phyloP scores from a whole-genome alignment of 1,139 yeast genomes.

The Kurtzmaniella quercitrusa region DNA sequence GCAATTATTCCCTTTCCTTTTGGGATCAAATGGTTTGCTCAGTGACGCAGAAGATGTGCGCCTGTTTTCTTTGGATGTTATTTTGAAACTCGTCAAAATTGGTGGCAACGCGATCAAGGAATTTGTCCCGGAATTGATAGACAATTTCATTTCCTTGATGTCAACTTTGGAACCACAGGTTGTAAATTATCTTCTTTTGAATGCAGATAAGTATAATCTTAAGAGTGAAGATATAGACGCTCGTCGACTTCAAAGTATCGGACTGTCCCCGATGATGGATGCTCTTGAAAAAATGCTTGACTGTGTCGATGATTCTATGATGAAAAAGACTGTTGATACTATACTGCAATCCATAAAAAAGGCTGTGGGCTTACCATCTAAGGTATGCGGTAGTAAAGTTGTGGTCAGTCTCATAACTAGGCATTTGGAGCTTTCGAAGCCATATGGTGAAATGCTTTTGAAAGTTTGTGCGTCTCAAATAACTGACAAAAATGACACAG shows the following conservation, averaged over 20 bases:
- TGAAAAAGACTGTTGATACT: constrained; percentile 49
- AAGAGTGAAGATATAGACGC: constrained; percentile 73
- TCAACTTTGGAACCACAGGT: constrained; percentile 91
- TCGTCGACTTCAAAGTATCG: constrained; percentile 67
- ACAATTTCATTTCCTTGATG: constrained; percentile 67
- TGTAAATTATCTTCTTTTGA: constrained; percentile 77
- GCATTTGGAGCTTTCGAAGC: constrained; percentile 50
- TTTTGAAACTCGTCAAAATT: constrained; percentile 65
- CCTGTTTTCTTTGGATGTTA: constrained; percentile 68
- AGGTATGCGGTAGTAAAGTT: constrained; percentile 81
- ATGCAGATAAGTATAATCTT: constrained; percentile 84
- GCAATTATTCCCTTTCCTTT: constrained; percentile 69
- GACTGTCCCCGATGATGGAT: constrained; percentile 86
- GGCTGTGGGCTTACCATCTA: constrained; percentile 88
- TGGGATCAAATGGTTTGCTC: constrained; percentile 74
- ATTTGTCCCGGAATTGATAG: constrained; percentile 65
- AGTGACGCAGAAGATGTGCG: constrained; percentile 87
- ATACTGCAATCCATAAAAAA: constrained; percentile 52
- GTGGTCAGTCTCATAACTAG: constrained; percentile 61
- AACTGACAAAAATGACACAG: constrained; percentile 66
- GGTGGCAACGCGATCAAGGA: constrained; percentile 59
- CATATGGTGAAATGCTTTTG: constrained; percentile 62
- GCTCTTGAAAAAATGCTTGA: constrained; percentile 72
- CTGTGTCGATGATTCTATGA: constrained; percentile 46
- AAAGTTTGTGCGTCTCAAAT: constrained; percentile 57